phyloP scores from a whole-genome alignment of 768 basidiomycete species.

The Favolaschia claudopus region DNA sequence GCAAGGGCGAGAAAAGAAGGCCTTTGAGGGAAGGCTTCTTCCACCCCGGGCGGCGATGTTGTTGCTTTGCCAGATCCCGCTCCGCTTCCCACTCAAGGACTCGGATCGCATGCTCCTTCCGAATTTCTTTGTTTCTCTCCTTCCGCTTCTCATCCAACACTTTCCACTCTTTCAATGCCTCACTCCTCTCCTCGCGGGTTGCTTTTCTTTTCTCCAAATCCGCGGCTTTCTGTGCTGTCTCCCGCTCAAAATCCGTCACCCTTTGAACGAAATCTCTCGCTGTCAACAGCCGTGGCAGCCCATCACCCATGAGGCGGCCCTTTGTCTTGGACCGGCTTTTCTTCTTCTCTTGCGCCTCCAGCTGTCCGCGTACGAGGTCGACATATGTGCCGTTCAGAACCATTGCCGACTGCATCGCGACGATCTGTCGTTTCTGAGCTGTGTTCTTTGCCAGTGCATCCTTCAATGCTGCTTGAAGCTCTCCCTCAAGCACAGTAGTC shows the following conservation, averaged over 20 bases:
- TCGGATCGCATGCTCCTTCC: not conserved
- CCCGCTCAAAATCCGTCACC: conserved; percentile 11
- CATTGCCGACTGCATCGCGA: conserved; percentile 31
- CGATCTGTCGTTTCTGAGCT: conserved; percentile 4
- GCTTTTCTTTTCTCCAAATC: conserved; percentile 20
- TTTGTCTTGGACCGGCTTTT: conserved; percentile 21
- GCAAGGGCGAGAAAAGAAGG: conserved; percentile 3
- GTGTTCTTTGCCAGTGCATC: not conserved
- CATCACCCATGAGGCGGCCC: conserved; percentile 32
- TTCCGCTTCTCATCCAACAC: conserved; percentile 21
- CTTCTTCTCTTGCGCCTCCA: conserved; percentile 31
- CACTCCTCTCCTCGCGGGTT: conserved; percentile 9
- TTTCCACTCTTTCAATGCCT: conserved; percentile 29
- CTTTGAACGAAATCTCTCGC: conserved; percentile 29
- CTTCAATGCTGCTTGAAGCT: conserved; percentile 15
- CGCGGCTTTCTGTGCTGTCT: conserved; percentile 9
- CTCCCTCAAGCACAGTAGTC: not conserved
- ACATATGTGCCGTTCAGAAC: conserved; percentile 34
- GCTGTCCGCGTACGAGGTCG: conserved; percentile 25
- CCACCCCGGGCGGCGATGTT: conserved; percentile 8
- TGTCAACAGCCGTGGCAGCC: conserved; percentile 31
- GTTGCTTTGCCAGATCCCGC: not conserved
- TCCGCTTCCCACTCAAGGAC: conserved; percentile 21
- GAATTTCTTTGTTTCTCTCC: conserved; percentile 9
- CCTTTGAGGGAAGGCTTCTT: not conserved